Percentiles rank a stretch among this genome's conserved stretches.
phyloP scores from a whole-genome alignment of 306 rosid species.

The Citrullus colocynthis region DNA sequence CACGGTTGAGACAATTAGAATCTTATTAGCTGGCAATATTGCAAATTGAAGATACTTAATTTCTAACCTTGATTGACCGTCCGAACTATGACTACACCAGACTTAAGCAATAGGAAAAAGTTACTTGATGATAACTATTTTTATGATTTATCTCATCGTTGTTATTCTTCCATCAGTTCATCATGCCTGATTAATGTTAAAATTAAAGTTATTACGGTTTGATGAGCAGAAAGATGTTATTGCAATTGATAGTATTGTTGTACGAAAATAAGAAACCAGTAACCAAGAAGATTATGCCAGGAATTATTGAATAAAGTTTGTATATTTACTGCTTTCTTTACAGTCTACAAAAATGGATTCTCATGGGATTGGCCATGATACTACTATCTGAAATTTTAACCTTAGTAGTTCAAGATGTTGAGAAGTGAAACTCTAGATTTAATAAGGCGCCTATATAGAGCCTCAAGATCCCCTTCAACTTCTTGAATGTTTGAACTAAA shows the following conservation, averaged over 20 bases:
- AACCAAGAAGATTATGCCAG: background rate
- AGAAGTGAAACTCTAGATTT: slow-evolving; percentile 28
- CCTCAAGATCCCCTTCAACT: slow-evolving; percentile 15
- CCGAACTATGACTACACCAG: background rate
- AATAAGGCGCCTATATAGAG: slow-evolving; percentile 16
- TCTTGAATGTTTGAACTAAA: slow-evolving; percentile 19
- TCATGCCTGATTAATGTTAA: background rate
- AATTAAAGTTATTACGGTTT: background rate
- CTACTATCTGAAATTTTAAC: background rate
- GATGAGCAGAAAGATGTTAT: background rate
- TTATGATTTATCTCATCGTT: background rate
- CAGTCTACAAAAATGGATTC: slow-evolving; percentile 5
- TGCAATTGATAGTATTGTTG: background rate
- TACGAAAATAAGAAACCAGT: background rate
- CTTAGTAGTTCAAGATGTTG: slow-evolving; percentile 18
- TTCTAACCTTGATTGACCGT: background rate
- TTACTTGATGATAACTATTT: background rate
- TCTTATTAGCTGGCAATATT: background rate
- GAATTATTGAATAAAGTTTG: background rate
- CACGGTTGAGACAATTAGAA: background rate
- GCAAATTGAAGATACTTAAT: background rate
- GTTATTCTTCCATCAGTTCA: background rate
- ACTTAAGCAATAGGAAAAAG: background rate
- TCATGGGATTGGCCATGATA: slow-evolving; percentile 1
- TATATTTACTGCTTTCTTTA: background rate